Evolutionary conservation across 306 rosid genomes (phyloP).

Genomic region (Mimosa bimucronata): DNA sequence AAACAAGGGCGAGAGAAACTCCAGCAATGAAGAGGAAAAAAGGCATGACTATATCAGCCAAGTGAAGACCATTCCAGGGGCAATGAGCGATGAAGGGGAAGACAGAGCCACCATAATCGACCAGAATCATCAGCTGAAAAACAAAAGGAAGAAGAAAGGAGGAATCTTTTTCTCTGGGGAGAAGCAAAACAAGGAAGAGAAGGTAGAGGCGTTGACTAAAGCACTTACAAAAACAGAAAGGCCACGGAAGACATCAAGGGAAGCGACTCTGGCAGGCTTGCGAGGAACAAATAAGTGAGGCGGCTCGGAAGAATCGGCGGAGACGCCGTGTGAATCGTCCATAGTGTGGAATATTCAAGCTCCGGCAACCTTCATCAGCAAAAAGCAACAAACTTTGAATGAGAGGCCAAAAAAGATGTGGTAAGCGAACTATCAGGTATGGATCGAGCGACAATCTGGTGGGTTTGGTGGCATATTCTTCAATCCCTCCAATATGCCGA

Average conservation of each 20-base stretch:
- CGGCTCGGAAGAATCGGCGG: slow-evolving; percentile 32
- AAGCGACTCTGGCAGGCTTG: slow-evolving; percentile 58
- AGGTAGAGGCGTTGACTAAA: slow-evolving; percentile 7
- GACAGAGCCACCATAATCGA: slow-evolving; percentile 74
- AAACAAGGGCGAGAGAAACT: slow-evolving; percentile 71
- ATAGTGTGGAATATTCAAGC: slow-evolving; percentile 35
- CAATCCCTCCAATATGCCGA: background rate
- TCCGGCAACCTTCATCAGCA: slow-evolving; percentile 2
- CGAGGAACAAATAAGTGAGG: background rate
- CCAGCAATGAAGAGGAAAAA: slow-evolving; percentile 87
- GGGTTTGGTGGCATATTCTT: background rate
- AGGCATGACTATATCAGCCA: slow-evolving; percentile 93
- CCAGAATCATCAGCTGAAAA: slow-evolving; percentile 82
- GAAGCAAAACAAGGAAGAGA: background rate
- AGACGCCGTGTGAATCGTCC: slow-evolving; percentile 56
- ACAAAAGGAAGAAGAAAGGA: background rate
- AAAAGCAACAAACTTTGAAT: background rate
- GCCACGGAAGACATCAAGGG: slow-evolving; percentile 93
- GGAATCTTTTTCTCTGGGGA: background rate
- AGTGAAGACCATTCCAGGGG: slow-evolving; percentile 81
- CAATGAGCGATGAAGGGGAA: slow-evolving; percentile 76
- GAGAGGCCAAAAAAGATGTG: background rate
- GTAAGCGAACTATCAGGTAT: background rate
- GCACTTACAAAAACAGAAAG: slow-evolving; percentile 78
- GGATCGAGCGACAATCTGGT: background rate